phyloP scores from a whole-genome alignment of 2,329 filamentous ascomycete species.

The Microcyclosporella mali region DNA sequence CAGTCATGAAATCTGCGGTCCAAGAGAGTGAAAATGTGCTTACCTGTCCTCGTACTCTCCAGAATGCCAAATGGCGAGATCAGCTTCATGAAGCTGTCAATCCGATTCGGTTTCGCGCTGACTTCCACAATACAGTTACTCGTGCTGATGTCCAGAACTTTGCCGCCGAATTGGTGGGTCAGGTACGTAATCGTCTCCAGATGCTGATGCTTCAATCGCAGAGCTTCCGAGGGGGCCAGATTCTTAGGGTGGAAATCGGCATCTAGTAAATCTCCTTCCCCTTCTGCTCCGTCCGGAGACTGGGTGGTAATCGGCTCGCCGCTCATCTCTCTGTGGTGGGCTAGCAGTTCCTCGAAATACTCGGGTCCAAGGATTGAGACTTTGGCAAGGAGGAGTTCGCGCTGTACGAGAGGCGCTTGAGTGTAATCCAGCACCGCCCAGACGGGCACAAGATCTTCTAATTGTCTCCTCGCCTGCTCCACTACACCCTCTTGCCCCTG shows the following conservation, averaged over 20 bases:
- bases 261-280: slow-evolving; percentile 18
- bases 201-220: slow-evolving; percentile 97
- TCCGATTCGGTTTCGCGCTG: slow-evolving; percentile 85
- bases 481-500: slow-evolving; percentile 95
- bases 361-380: slow-evolving; percentile 94
- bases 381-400: slow-evolving; percentile 91
- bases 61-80: slow-evolving; percentile 91
- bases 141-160: slow-evolving; percentile 94
- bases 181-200: slow-evolving; percentile 93
- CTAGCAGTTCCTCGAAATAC: slow-evolving; percentile 94
- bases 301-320: slow-evolving; percentile 22
- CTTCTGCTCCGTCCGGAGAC: slow-evolving; percentile 20
- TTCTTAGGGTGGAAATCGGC: slow-evolving; percentile 83
- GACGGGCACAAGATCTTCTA: slow-evolving; percentile 94
- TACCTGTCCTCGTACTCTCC: slow-evolving; percentile 83
- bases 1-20: neutral
- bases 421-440: slow-evolving; percentile 99
- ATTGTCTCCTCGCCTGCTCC: slow-evolving; percentile 88
- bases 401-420: slow-evolving; percentile 83
- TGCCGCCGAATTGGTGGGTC: slow-evolving; percentile 94
- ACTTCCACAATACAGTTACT: slow-evolving; percentile 98
- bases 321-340: slow-evolving; percentile 89
- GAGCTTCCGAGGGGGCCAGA: slow-evolving; percentile 76
- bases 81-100: slow-evolving; percentile 96
- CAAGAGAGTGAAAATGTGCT: slow-evolving; percentile 19